These are phyloP conservation scores for Chaetomium tenue DNA, from an alignment of 495 filamentous ascomycete species.

Conservation along the genomic window DNA sequence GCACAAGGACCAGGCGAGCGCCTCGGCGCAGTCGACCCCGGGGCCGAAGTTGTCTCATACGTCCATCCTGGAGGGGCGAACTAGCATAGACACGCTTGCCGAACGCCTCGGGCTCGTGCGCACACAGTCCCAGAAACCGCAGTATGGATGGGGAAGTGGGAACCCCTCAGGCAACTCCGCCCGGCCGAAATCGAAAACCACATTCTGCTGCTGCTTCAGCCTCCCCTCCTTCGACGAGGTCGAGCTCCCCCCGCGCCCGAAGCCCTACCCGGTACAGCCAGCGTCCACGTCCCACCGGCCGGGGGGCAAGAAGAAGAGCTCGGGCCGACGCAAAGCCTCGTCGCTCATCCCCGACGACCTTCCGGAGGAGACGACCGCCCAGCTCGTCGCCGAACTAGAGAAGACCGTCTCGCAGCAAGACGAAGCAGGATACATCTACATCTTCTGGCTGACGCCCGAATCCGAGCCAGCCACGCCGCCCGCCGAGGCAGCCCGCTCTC, in stretches of 20 bases:
- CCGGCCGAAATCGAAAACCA: conserved; percentile 36
- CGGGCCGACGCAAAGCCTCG: conserved; percentile 54
- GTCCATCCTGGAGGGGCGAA: conserved; percentile 54
- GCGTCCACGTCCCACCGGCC: conserved; percentile 27
- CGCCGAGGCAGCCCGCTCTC: conserved; percentile 56
- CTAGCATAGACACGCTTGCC: conserved; percentile 79
- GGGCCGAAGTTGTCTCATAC: conserved; percentile 36
- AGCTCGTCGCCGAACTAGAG: conserved; percentile 69
- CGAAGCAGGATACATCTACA: conserved; percentile 93
- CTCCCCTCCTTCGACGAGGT: conserved; percentile 37
- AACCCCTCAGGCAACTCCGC: conserved; percentile 29
- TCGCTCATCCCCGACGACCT: conserved; percentile 65
- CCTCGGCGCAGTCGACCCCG: conserved; percentile 44
- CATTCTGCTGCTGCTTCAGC: conserved; percentile 49
- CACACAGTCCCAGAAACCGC: conserved; percentile 34
- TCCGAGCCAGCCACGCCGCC: conserved; percentile 52
- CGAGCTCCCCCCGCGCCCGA: conserved; percentile 37
- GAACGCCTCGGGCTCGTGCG: conserved; percentile 69
- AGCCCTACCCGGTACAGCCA: conserved; percentile 42
- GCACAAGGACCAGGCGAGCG: conserved; percentile 80
- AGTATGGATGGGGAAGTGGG: conserved; percentile 23
- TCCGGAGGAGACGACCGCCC: conserved; percentile 62
- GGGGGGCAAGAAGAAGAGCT: conserved; percentile 36
- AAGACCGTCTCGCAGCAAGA: conserved; percentile 78
- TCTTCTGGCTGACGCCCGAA: conserved; percentile 83